A percentile compares a stretch with the other conserved stretches of the same genome.
These are phyloP conservation scores for Aquilaria agallochum DNA, from an alignment of 441 rosid genomes.

Conservation along the genomic window DNA sequence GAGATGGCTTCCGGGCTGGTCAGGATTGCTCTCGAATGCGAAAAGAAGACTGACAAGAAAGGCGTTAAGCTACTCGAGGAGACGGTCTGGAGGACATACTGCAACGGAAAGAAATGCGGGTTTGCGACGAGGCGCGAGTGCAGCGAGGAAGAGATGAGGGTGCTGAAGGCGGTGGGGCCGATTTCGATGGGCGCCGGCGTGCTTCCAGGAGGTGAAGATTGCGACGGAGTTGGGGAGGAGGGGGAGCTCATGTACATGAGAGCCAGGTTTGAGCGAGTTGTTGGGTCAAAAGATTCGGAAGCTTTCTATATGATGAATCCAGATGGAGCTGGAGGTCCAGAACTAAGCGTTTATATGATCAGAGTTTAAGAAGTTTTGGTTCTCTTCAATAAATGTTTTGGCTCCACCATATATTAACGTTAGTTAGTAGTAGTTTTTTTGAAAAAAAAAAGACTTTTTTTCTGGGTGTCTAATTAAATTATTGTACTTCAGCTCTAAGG, in stretches of 20 bases:
- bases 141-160: constrained; percentile 48
- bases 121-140: constrained; percentile 56
- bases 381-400: not conserved
- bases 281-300: constrained; percentile 68
- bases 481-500: too few species aligned
- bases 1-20: constrained; percentile 75
- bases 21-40: constrained; percentile 54
- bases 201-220: constrained; percentile 34
- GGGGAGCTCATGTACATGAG: constrained; percentile 78
- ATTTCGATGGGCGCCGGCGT: constrained; percentile 79
- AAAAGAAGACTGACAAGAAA: constrained; percentile 28
- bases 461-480: too few species aligned
- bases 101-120: constrained; percentile 69
- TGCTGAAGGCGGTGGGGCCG: constrained; percentile 58
- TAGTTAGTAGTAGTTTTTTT: not conserved
- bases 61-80: constrained; percentile 39
- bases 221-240: constrained; percentile 38
- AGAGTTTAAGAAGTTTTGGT: constrained; percentile 30
- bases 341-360: constrained; percentile 63
- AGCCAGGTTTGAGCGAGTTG: constrained; percentile 70
- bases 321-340: constrained; percentile 59
- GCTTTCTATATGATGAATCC: constrained; percentile 83
- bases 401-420: constrained; percentile 6
- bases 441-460: too few species aligned
- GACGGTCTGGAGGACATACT: constrained; percentile 57